Evolutionary conservation across 192 early-diverging fungal species (phyloP).

Genomic region (Chytriomyces sp.): DNA sequence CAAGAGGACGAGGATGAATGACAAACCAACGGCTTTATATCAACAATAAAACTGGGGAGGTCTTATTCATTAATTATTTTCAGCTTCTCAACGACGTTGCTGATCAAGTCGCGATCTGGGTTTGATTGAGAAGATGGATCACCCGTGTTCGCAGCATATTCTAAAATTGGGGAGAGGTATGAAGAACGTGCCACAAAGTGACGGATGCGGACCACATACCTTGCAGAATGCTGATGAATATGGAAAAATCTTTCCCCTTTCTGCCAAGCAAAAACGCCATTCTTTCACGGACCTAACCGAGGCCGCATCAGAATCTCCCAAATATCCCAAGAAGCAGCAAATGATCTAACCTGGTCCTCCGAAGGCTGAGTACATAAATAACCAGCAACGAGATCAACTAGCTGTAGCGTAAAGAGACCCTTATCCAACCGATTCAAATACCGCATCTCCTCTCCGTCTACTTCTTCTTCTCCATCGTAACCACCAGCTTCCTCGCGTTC

Average conservation of each 20-base stretch:
- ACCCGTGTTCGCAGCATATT: conserved; percentile 33
- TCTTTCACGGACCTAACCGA: conserved; percentile 41
- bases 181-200: background rate
- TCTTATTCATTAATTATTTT: conserved; percentile 6
- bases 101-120: conserved; percentile 1
- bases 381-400: conserved; percentile 67
- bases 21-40: too few relatives aligned
- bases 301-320: conserved; percentile 4
- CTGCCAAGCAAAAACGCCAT: conserved; percentile 44
- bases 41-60: too few relatives aligned
- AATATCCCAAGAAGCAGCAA: background rate
- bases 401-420: conserved; percentile 71
- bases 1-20: background rate
- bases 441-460: conserved; percentile 63
- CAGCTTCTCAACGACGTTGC: conserved; percentile 10
- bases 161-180: conserved; percentile 8
- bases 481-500: conserved; percentile 44
- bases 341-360: conserved; percentile 36
- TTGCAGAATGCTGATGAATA: conserved; percentile 48
- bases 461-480: conserved; percentile 46
- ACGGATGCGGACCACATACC: conserved; percentile 28
- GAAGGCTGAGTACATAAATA: conserved; percentile 62
- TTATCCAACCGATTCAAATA: conserved; percentile 72
- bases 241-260: conserved; percentile 46
- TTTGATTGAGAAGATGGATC: background rate